These are phyloP conservation scores for Albizia julibrissin DNA, from an alignment of 306 rosid genomes.

Conservation along the genomic window DNA sequence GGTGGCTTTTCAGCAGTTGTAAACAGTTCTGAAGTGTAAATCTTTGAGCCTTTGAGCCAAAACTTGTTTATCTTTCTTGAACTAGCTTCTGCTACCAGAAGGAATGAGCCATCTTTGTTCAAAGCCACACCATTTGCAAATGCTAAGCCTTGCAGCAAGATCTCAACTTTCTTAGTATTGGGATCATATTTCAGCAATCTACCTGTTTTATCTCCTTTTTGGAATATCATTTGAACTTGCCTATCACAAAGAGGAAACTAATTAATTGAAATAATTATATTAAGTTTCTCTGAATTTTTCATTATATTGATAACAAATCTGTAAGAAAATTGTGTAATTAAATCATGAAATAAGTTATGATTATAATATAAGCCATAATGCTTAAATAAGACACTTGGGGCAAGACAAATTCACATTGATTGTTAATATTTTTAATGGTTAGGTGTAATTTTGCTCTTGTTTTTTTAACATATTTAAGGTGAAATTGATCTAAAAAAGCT, in stretches of 20 bases:
- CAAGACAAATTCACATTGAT: neutral
- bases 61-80: slow-evolving; percentile 33
- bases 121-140: slow-evolving; percentile 71
- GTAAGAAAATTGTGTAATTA: neutral
- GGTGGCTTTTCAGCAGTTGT: slow-evolving; percentile 42
- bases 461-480: no score
- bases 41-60: slow-evolving; percentile 43
- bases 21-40: slow-evolving; percentile 29
- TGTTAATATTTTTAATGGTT: no score
- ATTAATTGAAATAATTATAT: neutral
- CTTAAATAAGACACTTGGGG: neutral
- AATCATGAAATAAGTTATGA: neutral
- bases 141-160: slow-evolving; percentile 48
- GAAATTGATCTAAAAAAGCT: no score
- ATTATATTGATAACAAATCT: neutral
- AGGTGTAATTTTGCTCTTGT: no score
- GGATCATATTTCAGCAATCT: slow-evolving; percentile 60
- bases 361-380: neutral
- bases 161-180: slow-evolving; percentile 35
- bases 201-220: slow-evolving; percentile 57
- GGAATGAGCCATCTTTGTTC: slow-evolving; percentile 52
- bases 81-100: slow-evolving; percentile 45
- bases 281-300: neutral
- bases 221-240: slow-evolving; percentile 33
- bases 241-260: slow-evolving; percentile 6